Evolutionary conservation across 1,139 yeast genomes (phyloP), one percentile per base, ranked within the genome.

Genomic region (Protomyces lactucae-debilis): DNA sequence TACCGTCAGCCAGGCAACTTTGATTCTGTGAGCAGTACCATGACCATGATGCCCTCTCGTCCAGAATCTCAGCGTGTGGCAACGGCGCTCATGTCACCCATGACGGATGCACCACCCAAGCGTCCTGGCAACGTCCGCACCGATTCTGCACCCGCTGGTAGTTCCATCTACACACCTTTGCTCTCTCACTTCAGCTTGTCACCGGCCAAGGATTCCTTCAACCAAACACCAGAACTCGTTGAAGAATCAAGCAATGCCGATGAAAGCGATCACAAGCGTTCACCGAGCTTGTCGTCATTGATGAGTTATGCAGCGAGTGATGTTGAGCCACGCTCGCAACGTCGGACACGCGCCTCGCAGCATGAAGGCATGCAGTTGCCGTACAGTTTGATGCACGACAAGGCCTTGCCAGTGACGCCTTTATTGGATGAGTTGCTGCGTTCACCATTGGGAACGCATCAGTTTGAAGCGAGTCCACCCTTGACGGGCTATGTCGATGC

Each of bases 231-330:
- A n/a, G 63, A 59, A 9, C 52, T 59, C 10, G 52, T 59, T 9
- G 35, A 59, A 6, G 57, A 37, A 18, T n/a, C 54, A 18, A 52
- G 57, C 52, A 59, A 55, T 52, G 35, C 63, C n/a, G 63, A 59
- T 9, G 63, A 59, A 14, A 43, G 35, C 18, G 48, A 43, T 23
- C 48, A 43, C 48, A 43, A 43, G 48, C 48, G 48, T 6, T 43
- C 48, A 18, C 48, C 48, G n/a, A 43, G 48, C 23, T 21, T 43
- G 9, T n/a, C 23, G 12, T 43, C 48, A 0, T 10, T 43, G 14
- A 23, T 43, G 23, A 43, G 48, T 10, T 43, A 43, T 43, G 48
- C 48, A 10, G 48, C 48, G 1, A 43, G 48, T 9, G 48, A 43
- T 18, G 25, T 43, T 10, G 48, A 43, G 21, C 48, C 48, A 10